Percentiles rank a stretch among this genome's conserved stretches.
phyloP scores from a whole-genome alignment of 306 rosid genomes.

The Cotoneaster glaucophyllus region DNA sequence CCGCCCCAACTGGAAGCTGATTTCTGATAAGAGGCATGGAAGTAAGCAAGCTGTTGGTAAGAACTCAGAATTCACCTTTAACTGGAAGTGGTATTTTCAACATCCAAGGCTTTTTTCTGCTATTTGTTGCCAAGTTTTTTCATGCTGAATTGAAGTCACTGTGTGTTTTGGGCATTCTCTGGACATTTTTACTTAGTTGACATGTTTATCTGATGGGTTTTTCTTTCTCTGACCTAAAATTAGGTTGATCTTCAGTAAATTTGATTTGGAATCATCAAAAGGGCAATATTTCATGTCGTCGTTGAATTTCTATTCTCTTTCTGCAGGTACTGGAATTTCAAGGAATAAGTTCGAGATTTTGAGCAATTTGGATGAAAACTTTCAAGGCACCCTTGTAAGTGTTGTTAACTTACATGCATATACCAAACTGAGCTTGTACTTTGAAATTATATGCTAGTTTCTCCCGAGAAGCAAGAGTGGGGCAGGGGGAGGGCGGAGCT shows the following conservation, averaged over 20 bases:
- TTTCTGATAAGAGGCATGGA: conserved; percentile 66
- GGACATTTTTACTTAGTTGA: conserved; percentile 4
- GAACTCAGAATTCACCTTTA: conserved; percentile 19
- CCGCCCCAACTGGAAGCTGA: conserved; percentile 58
- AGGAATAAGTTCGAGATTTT: conserved; percentile 51
- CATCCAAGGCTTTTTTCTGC: not conserved
- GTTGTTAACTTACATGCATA: not conserved
- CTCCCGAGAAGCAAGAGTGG: too few species aligned
- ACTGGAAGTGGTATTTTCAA: not conserved
- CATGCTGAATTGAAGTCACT: not conserved
- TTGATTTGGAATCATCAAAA: conserved; percentile 10
- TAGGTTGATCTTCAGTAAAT: not conserved
- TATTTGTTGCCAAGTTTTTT: not conserved
- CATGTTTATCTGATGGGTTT: conserved; percentile 3
- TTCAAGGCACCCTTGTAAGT: conserved; percentile 49
- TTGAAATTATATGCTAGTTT: too few species aligned
- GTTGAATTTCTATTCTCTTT: conserved; percentile 19
- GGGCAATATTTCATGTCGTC: not conserved
- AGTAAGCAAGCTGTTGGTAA: conserved; percentile 60
- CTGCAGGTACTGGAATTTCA: conserved; percentile 52
- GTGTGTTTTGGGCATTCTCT: conserved; percentile 3
- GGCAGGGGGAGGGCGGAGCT: too few species aligned
- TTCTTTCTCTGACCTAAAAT: not conserved
- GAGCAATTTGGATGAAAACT: conserved; percentile 47
- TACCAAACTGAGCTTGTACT: too few species aligned